Conservation (phyloP, 2,329 filamentous ascomycete species). For the Cercospora sp. region DNA sequence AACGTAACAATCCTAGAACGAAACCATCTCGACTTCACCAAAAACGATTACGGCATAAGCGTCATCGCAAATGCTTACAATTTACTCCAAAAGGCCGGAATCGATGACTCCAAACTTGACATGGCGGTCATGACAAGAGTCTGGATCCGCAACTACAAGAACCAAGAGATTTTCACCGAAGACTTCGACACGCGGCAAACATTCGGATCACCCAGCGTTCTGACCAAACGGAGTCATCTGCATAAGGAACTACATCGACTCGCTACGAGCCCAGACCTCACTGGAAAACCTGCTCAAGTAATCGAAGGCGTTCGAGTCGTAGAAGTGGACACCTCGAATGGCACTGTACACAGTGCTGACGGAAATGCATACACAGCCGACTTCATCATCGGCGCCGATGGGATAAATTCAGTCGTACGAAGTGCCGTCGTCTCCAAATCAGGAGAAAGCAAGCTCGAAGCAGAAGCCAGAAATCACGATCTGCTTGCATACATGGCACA, state of each 20-base stretch:
- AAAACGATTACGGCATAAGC: conserved; percentile 17
- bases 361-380: conserved; percentile 12
- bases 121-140: conserved; percentile 14
- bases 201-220: conserved; percentile 11
- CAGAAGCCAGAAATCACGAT: conserved; percentile 15
- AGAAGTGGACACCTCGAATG: conserved; percentile 7
- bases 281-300: conserved; percentile 10
- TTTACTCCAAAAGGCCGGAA: conserved; percentile 15
- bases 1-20: conserved; percentile 16
- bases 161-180: conserved; percentile 7
- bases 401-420: conserved; percentile 18
- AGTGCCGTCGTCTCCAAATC: conserved; percentile 13
- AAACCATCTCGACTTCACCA: conserved; percentile 11
- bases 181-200: conserved; percentile 19
- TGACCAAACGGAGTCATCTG: conserved; percentile 14
- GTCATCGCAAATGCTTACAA: conserved; percentile 18
- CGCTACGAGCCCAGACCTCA: conserved; percentile 13
- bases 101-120: conserved; percentile 12
- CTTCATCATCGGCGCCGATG: conserved; percentile 19
- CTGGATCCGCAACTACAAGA: conserved; percentile 5
- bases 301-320: conserved; percentile 6
- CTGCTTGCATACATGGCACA: conserved; percentile 21
- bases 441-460: conserved; percentile 2
- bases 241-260: conserved; percentile 16
- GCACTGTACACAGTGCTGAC: not conserved